A percentile compares a stretch with the other conserved stretches of the same genome.
Conservation (phyloP, 2,329 filamentous ascomycete genomes). For the Triangularia verruculosa region DNA sequence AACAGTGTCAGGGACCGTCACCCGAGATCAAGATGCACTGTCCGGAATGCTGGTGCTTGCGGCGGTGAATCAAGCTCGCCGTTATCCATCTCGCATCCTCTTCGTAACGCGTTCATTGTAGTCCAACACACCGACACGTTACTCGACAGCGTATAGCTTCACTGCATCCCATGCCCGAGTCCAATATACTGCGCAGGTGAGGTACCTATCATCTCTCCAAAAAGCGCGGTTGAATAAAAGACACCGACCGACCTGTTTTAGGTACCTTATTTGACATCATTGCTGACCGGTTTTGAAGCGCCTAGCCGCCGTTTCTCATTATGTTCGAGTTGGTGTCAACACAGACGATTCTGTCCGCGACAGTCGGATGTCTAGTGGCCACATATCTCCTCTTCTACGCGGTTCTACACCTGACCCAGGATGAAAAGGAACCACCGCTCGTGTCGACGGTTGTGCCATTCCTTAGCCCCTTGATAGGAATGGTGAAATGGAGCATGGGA, state of each 20-base stretch:
- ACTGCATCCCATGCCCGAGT: too few relatives aligned
- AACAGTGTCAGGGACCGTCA: too few relatives aligned
- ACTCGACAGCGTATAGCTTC: too few relatives aligned
- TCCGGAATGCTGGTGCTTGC: too few relatives aligned
- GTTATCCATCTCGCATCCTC: too few relatives aligned
- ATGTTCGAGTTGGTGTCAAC: background rate
- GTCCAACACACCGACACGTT: too few relatives aligned
- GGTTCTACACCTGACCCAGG: constrained; percentile 27
- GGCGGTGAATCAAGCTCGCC: too few relatives aligned
- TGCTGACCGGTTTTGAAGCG: background rate
- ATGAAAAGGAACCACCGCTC: constrained; percentile 27
- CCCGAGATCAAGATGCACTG: too few relatives aligned
- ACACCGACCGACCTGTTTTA: background rate
- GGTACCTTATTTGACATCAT: background rate
- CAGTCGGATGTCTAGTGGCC: constrained; percentile 13
- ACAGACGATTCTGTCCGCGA: constrained; percentile 8
- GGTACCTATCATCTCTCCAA: too few relatives aligned
- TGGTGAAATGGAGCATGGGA: constrained; percentile 19
- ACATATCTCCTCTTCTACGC: constrained; percentile 27
- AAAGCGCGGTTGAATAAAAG: background rate
- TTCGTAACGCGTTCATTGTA: too few relatives aligned
- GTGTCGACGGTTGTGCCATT: constrained; percentile 27
- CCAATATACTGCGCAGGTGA: too few relatives aligned
- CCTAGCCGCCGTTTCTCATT: background rate
- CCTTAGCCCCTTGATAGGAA: constrained; percentile 27